Conservation (phyloP, 495 filamentous ascomycete species). For the Hyaloscypha bicolor region DNA sequence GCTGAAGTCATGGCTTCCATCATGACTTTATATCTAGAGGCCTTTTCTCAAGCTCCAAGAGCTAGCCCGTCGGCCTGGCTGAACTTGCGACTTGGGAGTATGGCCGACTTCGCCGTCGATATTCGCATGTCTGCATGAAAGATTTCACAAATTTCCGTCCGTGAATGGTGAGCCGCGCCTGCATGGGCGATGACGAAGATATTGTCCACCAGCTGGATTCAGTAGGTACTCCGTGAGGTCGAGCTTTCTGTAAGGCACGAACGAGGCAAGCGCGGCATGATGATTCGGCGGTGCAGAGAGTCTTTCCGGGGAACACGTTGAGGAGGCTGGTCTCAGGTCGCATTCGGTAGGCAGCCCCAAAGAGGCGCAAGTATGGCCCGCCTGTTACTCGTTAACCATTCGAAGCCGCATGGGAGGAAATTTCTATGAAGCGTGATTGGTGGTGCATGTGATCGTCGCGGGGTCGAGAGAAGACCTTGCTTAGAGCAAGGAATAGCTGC, state of each 20-base stretch:
- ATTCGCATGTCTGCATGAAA: conserved; percentile 6
- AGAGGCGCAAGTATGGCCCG: neutral
- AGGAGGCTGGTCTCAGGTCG: conserved; percentile 2
- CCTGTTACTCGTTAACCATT: neutral
- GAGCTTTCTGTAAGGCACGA: neutral
- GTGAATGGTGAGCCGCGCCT: conserved; percentile 7
- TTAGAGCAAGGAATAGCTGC: neutral
- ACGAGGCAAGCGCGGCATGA: neutral
- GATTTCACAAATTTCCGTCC: conserved; percentile 6
- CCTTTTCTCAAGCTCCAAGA: neutral
- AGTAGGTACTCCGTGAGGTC: neutral
- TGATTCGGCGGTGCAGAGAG: neutral
- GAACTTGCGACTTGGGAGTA: conserved; percentile 22
- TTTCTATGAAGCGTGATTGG: neutral
- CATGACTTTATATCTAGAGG: conserved; percentile 25
- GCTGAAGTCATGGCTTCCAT: conserved; percentile 19
- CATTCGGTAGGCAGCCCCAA: conserved; percentile 21
- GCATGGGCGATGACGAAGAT: conserved; percentile 6
- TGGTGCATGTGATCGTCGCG: neutral
- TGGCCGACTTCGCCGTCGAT: conserved; percentile 59
- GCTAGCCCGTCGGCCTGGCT: neutral
- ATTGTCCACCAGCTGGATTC: neutral
- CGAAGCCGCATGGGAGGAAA: neutral
- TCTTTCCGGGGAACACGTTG: neutral
- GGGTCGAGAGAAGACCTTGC: neutral